Percentiles rank a stretch among this genome's conserved stretches.
phyloP scores from a whole-genome alignment of 306 rosid species.

The Vigna nakashimae region DNA sequence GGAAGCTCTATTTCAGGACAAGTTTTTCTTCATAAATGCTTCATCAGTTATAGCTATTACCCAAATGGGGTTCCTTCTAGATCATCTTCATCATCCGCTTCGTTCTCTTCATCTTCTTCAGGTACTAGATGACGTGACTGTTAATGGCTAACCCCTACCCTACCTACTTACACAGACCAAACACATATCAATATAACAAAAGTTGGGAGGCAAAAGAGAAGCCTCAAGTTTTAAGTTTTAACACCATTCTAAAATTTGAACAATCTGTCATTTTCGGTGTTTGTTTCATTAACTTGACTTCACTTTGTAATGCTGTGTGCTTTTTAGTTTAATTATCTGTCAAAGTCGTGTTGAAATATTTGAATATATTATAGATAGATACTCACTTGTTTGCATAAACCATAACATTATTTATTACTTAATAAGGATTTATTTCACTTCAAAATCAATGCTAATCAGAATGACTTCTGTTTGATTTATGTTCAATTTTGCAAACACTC shows the following conservation, averaged over 20 bases:
- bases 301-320: not conserved
- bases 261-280: constrained; percentile 18
- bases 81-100: constrained; percentile 35
- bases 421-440: not conserved
- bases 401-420: no score
- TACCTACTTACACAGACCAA: not conserved
- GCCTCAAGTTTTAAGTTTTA: not conserved
- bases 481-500: not conserved
- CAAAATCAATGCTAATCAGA: not conserved
- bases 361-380: not conserved
- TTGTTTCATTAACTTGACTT: not conserved
- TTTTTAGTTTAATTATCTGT: not conserved
- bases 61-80: constrained; percentile 86
- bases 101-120: constrained; percentile 62
- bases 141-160: not conserved
- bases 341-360: not conserved
- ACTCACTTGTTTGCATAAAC: no score
- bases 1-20: constrained; percentile 87
- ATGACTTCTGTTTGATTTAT: not conserved
- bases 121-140: constrained; percentile 45
- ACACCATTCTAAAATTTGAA: constrained; percentile 13
- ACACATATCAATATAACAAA: not conserved
- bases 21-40: constrained; percentile 85
- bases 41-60: constrained; percentile 77
- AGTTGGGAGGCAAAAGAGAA: not conserved